Evolutionary conservation across 495 filamentous ascomycete genomes (phyloP).

Genomic region (Penicillium canariense): DNA sequence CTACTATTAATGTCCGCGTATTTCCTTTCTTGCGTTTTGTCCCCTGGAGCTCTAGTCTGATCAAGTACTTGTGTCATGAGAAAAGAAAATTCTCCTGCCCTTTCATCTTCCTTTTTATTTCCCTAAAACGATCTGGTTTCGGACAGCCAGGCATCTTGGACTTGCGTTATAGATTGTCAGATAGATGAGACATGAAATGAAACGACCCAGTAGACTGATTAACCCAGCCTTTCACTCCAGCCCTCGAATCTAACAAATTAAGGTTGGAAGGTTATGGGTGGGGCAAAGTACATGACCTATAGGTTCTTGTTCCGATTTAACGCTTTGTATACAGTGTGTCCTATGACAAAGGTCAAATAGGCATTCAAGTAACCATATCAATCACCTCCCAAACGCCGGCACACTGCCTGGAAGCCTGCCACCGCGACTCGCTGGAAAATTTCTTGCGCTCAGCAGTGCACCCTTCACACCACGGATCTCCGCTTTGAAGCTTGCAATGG

Average conservation of each 20-base stretch:
- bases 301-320: neutral
- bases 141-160: neutral
- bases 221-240: no score
- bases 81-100: conserved; percentile 15
- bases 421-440: conserved; percentile 52
- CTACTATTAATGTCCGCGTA: conserved; percentile 30
- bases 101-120: neutral
- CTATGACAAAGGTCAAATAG: neutral
- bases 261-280: no score
- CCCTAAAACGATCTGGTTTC: neutral
- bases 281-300: neutral
- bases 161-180: conserved; percentile 10
- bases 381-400: conserved; percentile 18
- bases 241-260: no score
- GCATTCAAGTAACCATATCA: neutral
- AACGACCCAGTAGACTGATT: conserved; percentile 11
- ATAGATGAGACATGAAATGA: conserved; percentile 17
- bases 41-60: conserved; percentile 14
- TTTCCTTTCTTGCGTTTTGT: conserved; percentile 15
- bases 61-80: conserved; percentile 22
- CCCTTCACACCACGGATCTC: conserved; percentile 95
- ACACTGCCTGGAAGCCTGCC: conserved; percentile 26
- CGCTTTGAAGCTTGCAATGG: conserved; percentile 70
- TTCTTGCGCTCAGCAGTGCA: conserved; percentile 75
- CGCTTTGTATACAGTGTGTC: conserved; percentile 1